Percentiles rank a stretch among this genome's conserved stretches.
Evolutionary conservation across 73 alveolate genomes (phyloP).

Genomic region (Uronychia binucleata): DNA sequence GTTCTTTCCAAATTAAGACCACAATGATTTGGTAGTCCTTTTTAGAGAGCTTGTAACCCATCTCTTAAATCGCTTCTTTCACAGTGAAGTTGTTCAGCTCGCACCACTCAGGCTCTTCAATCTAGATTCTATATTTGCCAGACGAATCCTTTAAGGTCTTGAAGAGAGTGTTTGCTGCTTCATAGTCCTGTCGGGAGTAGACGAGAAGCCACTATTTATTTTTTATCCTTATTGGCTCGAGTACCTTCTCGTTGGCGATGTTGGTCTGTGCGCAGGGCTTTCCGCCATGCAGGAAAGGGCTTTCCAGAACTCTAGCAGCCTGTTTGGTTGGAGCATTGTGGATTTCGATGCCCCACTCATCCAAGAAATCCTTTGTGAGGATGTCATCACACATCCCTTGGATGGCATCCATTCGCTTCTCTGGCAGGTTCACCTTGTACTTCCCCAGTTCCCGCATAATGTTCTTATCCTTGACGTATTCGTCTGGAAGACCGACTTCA

Average conservation of each 20-base stretch:
- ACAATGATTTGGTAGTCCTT: conserved; percentile 29
- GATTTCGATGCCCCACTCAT: conserved; percentile 53
- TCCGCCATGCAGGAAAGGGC: conserved; percentile 13
- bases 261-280: background rate
- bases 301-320: conserved; percentile 32
- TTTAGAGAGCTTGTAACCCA: background rate
- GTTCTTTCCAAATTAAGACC: conserved; percentile 25
- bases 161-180: background rate
- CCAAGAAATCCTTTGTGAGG: conserved; percentile 5
- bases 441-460: conserved; percentile 41
- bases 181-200: background rate
- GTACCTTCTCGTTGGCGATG: background rate
- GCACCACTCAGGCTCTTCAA: conserved; percentile 13
- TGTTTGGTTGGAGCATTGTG: conserved; percentile 16
- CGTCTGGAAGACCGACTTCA: conserved; percentile 46
- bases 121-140: background rate
- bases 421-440: conserved; percentile 21
- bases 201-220: conserved; percentile 14
- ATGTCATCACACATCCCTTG: conserved; percentile 8
- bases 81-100: background rate
- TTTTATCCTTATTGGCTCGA: background rate
- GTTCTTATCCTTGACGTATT: conserved; percentile 30
- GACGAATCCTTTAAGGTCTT: background rate
- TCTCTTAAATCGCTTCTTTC: too few relatives aligned
- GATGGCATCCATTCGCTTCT: conserved; percentile 22